Percentiles rank a stretch among this genome's conserved stretches.
Conservation (phyloP, 2,329 filamentous ascomycete genomes). For the Penicillium sp. region DNA sequence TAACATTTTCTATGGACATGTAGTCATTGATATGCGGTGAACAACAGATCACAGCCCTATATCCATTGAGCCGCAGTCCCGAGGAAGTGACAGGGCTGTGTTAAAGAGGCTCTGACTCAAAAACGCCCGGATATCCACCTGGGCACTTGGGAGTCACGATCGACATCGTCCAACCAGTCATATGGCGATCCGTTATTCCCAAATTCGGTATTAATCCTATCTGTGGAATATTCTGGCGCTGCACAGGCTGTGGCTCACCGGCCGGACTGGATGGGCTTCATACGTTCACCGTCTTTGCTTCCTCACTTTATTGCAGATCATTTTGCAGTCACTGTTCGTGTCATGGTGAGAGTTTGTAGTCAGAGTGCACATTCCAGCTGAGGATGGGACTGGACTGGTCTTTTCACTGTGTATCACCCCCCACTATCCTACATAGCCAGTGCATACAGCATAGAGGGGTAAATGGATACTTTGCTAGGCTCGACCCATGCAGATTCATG, state of each 20-base stretch:
- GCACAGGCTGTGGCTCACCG: slow-evolving; percentile 2
- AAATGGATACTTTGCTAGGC: not conserved
- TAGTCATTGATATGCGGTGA: not conserved
- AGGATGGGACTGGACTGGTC: not conserved
- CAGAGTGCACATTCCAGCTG: not conserved
- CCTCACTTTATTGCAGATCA: not conserved
- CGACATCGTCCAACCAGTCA: not conserved
- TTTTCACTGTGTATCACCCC: not conserved
- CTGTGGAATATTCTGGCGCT: not conserved
- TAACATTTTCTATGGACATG: not conserved
- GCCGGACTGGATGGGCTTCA: not conserved
- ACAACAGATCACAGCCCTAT: not conserved
- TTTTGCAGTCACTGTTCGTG: not conserved
- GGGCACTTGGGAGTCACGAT: not conserved
- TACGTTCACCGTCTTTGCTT: not conserved
- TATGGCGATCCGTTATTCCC: not conserved
- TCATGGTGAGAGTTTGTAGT: not conserved
- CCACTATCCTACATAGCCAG: not conserved
- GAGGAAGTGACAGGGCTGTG: not conserved
- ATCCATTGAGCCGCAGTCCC: not conserved
- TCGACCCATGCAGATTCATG: not conserved
- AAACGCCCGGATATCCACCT: not conserved
- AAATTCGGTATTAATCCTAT: not conserved
- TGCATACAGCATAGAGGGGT: not conserved
- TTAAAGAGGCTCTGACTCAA: not conserved